Conservation (phyloP, 2,329 filamentous ascomycete genomes). For the Phaeosphaeriaceae sp. region DNA sequence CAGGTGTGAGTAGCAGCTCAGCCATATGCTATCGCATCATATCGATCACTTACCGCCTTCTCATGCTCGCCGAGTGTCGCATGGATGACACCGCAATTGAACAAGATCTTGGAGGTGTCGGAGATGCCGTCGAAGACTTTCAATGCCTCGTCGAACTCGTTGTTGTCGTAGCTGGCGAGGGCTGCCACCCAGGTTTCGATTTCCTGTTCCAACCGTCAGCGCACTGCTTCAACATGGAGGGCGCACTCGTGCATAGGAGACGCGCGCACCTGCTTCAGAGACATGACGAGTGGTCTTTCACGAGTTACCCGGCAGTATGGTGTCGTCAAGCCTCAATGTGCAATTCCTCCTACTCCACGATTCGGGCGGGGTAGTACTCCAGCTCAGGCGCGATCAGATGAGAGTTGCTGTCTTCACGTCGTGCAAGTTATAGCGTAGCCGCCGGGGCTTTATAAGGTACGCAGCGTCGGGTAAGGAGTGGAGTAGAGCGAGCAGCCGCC, state of each 20-base stretch:
- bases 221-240: slow-evolving; percentile 20
- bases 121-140: slow-evolving; percentile 83
- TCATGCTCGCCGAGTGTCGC: slow-evolving; percentile 95
- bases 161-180: slow-evolving; percentile 91
- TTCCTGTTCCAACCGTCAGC: slow-evolving; percentile 68
- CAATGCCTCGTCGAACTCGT: slow-evolving; percentile 92
- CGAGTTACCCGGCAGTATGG: slow-evolving; percentile 50
- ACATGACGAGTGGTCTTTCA: slow-evolving; percentile 51
- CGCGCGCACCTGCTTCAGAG: slow-evolving; percentile 55
- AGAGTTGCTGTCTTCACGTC: slow-evolving; percentile 16
- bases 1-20: slow-evolving; percentile 25
- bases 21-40: neutral
- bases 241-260: slow-evolving; percentile 12
- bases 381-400: slow-evolving; percentile 27
- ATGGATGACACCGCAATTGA: slow-evolving; percentile 98
- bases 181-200: slow-evolving; percentile 98
- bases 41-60: slow-evolving; percentile 74
- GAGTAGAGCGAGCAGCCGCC: slow-evolving; percentile 10
- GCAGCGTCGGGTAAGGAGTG: slow-evolving; percentile 22
- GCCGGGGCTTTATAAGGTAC: slow-evolving; percentile 34
- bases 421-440: slow-evolving; percentile 32
- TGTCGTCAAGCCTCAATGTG: slow-evolving; percentile 46
- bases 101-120: slow-evolving; percentile 97
- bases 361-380: slow-evolving; percentile 27
- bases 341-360: slow-evolving; percentile 35